These are phyloP conservation scores for Clonostachys rosea DNA, from an alignment of 2,329 filamentous ascomycete species.

Conservation along the genomic window DNA sequence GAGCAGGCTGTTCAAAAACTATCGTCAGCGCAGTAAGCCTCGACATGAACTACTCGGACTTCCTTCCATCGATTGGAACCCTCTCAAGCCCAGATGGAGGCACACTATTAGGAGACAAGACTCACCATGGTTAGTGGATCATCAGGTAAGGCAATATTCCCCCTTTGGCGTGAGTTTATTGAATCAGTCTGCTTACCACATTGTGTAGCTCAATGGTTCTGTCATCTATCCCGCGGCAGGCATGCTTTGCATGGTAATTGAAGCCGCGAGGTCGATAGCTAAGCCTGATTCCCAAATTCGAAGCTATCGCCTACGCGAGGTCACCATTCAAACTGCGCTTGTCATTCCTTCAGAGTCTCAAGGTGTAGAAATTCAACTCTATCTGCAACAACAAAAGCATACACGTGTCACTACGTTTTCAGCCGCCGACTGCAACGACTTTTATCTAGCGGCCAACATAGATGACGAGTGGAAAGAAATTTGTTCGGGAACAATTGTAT, in stretches of 20 bases:
- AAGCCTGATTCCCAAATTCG: background rate
- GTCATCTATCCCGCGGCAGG: constrained; percentile 19
- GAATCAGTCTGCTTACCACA: no score
- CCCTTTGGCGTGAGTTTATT: no score
- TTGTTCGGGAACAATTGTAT: no score
- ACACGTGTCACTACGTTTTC: no score
- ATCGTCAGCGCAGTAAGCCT: constrained; percentile 17
- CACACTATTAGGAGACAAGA: constrained; percentile 41
- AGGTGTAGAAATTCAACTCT: no score
- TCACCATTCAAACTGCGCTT: no score
- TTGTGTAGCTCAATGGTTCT: constrained; percentile 14
- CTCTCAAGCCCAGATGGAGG: constrained; percentile 41
- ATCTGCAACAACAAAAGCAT: no score
- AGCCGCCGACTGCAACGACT: no score
- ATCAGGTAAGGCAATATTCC: constrained; percentile 16
- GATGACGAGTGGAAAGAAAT: no score
- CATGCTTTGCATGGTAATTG: constrained; percentile 15
- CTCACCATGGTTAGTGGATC: constrained; percentile 44
- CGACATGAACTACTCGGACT: constrained; percentile 42
- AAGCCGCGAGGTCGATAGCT: constrained; percentile 12
- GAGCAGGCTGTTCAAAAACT: constrained; percentile 17
- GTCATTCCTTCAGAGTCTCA: no score
- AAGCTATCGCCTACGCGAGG: no score
- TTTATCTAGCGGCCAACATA: no score
- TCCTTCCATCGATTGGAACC: constrained; percentile 27